A percentile compares a stretch with the other conserved stretches of the same genome.
phyloP scores from a whole-genome alignment of 768 basidiomycete genomes.

The Candolleomyces efflorescens region DNA sequence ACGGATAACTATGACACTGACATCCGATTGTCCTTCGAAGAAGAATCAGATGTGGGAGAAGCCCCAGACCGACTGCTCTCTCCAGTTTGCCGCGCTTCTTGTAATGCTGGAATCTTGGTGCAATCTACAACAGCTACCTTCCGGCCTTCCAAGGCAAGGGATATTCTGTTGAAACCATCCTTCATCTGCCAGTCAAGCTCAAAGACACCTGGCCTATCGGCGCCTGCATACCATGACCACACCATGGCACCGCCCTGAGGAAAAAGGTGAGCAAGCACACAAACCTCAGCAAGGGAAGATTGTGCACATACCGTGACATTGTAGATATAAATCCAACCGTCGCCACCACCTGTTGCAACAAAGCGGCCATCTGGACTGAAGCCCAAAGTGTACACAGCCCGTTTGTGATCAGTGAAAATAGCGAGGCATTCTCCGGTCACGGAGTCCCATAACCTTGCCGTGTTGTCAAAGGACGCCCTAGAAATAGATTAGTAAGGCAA shows the following conservation, averaged over 20 bases:
- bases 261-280: too few species aligned
- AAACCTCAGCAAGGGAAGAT: too few species aligned
- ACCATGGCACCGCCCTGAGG: constrained; percentile 27
- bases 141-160: constrained; percentile 64
- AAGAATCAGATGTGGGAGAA: background rate
- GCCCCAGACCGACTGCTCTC: background rate
- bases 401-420: constrained; percentile 66
- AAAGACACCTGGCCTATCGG: constrained; percentile 61
- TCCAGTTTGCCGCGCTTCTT: background rate
- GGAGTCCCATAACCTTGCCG: constrained; percentile 81
- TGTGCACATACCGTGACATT: constrained; percentile 49
- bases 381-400: constrained; percentile 66
- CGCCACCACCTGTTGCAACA: constrained; percentile 75
- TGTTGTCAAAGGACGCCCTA: constrained; percentile 69
- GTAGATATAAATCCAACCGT: constrained; percentile 74
- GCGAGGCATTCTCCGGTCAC: constrained; percentile 71
- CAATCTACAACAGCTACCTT: constrained; percentile 64
- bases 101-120: constrained; percentile 12
- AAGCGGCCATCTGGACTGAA: constrained; percentile 74
- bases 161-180: constrained; percentile 54
- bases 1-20: too few species aligned
- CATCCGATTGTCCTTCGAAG: too few species aligned
- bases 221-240: constrained; percentile 63
- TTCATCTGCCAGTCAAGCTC: constrained; percentile 71
- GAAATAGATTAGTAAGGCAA: constrained; percentile 30